Base-by-base conservation (phyloP, 169 alveolate species). In the Eimeria brunetti region DNA sequence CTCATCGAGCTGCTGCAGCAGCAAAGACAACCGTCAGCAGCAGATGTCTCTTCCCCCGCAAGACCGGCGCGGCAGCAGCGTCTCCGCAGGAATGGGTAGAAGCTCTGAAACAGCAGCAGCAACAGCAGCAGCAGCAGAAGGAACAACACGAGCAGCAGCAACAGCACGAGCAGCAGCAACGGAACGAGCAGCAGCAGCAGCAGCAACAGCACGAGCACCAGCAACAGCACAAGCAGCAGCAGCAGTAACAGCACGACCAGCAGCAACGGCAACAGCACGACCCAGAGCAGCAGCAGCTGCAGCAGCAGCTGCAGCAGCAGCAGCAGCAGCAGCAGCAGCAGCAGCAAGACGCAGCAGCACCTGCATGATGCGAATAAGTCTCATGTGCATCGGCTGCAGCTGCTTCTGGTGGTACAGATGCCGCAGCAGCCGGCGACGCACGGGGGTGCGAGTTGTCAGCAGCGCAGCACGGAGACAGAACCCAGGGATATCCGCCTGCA, bases 361-460 rank as follows among this genome's bases (percentile, higher is more conserved):
- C 80, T 94, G 96, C 58, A 94, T 73, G 51, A 96, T 80, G 78
- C 90, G 96, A 58, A 96, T 94, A 46, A 95, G 95, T 41, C 56
- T 30, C 88, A 85, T 49, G 69, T 95, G 97, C 81, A 44, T 88
- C 44, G 81, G 88, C 33, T 53, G 62, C 41, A 94, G 93, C 51
- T 56, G 95, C 75, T 89, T 53, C 95, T 95, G 94, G 90, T 97
- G 98, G 67, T 80, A 81, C 64, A 97, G 94, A 46, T 97, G 98
- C 60, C 95, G 95, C 85, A 97, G 94, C 44, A 97, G 91, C 14
- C 97, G 92, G 51, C 96, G 96, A 0, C 98, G 95, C 38, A 97
- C 96, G 22, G 96, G 96, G 49, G 97, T 95, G 27, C 97, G 96
- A 14, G 97, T 81, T 33, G 98, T 97, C 80, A 94, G 96, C 92